Evolutionary conservation across 768 basidiomycete species (phyloP).

Genomic region (Heimioporus sp.): DNA sequence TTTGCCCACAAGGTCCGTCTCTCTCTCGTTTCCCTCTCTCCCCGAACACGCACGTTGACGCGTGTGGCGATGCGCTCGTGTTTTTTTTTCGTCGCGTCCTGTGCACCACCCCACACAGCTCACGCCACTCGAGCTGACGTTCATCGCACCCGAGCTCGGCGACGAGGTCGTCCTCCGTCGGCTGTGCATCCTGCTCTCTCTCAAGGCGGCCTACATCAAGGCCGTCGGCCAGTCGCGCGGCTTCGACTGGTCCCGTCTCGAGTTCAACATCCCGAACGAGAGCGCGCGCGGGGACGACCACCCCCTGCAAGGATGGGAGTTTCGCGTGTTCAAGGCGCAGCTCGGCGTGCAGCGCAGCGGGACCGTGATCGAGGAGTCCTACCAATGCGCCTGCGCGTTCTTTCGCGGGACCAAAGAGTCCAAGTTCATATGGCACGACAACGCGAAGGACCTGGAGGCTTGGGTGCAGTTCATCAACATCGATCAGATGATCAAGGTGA

Average conservation of each 20-base stretch:
- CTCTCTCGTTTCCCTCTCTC: background rate
- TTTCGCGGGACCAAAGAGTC: slow-evolving; percentile 65
- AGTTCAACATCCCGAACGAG: slow-evolving; percentile 70
- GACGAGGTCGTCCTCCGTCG: slow-evolving; percentile 72
- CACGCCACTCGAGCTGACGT: slow-evolving; percentile 50
- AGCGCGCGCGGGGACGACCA: slow-evolving; percentile 66
- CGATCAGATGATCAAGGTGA: slow-evolving; percentile 78
- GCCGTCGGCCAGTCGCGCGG: slow-evolving; percentile 80
- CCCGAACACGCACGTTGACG: background rate
- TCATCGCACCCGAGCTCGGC: slow-evolving; percentile 47
- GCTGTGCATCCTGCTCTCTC: slow-evolving; percentile 71
- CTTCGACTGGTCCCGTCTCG: slow-evolving; percentile 79
- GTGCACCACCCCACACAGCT: slow-evolving; percentile 29
- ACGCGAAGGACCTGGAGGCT: slow-evolving; percentile 61
- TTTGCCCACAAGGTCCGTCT: slow-evolving; percentile 67
- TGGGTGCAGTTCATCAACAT: slow-evolving; percentile 87
- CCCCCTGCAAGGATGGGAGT: slow-evolving; percentile 79
- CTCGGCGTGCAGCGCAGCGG: slow-evolving; percentile 64
- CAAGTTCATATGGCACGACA: slow-evolving; percentile 71
- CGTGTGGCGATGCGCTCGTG: background rate
- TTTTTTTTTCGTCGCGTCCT: no score
- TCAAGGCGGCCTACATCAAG: slow-evolving; percentile 81
- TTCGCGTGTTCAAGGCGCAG: slow-evolving; percentile 73
- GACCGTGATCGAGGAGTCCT: slow-evolving; percentile 56
- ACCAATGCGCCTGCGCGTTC: slow-evolving; percentile 77